Evolutionary conservation across 2,329 filamentous ascomycete genomes (phyloP).

Genomic region (Annulohypoxylon truncatum): DNA sequence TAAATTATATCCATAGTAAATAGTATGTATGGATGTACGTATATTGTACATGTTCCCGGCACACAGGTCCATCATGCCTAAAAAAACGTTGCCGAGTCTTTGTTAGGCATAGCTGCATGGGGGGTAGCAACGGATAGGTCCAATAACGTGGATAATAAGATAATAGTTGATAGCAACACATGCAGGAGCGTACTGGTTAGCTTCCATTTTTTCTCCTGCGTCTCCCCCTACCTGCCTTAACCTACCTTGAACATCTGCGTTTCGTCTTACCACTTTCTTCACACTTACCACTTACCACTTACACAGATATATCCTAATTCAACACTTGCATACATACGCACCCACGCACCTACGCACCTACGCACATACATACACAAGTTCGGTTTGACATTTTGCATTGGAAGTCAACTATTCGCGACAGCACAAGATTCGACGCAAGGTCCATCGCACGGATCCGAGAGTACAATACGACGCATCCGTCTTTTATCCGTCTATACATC

Average conservation of each 20-base stretch:
- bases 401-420: constrained; percentile 26
- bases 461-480: constrained; percentile 33
- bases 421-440: constrained; percentile 34
- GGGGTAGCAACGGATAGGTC: constrained; percentile 37
- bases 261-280: constrained; percentile 29
- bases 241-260: constrained; percentile 18
- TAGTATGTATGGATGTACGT: background rate
- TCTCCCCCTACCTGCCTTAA: constrained; percentile 13
- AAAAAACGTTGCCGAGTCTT: constrained; percentile 41
- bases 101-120: constrained; percentile 45
- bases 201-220: constrained; percentile 31
- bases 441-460: constrained; percentile 33
- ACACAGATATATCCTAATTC: constrained; percentile 13
- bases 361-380: constrained; percentile 26
- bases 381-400: constrained; percentile 28
- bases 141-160: constrained; percentile 43
- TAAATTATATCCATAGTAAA: background rate
- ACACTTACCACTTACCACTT: constrained; percentile 3
- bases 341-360: background rate
- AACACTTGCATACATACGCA: background rate
- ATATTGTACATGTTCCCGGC: constrained; percentile 35
- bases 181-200: constrained; percentile 34
- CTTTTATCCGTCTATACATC: constrained; percentile 13
- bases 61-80: constrained; percentile 41
- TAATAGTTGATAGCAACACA: constrained; percentile 37